Evolutionary conservation across 164 flowering plant genomes (phyloP).

Genomic region (Tetracentron sinense): DNA sequence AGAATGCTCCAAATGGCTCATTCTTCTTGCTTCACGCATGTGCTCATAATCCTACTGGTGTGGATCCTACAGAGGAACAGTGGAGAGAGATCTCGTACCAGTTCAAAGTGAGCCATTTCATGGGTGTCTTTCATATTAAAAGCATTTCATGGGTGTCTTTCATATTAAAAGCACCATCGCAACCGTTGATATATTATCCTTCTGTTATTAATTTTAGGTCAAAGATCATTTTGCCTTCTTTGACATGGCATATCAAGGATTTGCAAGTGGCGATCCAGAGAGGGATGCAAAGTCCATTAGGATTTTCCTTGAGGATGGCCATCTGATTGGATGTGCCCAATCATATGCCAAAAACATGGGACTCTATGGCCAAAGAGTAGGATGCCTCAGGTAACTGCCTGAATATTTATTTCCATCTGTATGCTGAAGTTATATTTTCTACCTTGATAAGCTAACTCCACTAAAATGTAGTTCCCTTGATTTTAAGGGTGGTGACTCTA

Average conservation of each 20-base stretch:
- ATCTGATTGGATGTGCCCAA: slow-evolving; percentile 81
- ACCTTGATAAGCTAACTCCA: background rate
- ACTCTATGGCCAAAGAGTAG: slow-evolving; percentile 96
- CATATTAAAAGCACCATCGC: background rate
- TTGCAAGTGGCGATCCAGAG: slow-evolving; percentile 96
- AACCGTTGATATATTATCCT: background rate
- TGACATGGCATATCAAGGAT: slow-evolving; percentile 99
- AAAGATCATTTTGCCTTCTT: slow-evolving; percentile 91
- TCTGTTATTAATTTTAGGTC: slow-evolving; percentile 38
- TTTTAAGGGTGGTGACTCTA: no score
- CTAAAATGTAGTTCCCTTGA: no score
- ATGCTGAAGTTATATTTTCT: background rate
- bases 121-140: slow-evolving; percentile 5
- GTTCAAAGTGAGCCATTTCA: slow-evolving; percentile 48
- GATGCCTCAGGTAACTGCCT: slow-evolving; percentile 61
- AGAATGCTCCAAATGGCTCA: slow-evolving; percentile 97
- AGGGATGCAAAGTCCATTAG: slow-evolving; percentile 88
- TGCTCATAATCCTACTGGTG: slow-evolving; percentile 99
- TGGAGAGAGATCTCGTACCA: slow-evolving; percentile 90
- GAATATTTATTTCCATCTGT: background rate
- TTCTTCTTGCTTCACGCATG: slow-evolving; percentile 96
- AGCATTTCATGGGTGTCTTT: no score
- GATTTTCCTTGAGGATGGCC: slow-evolving; percentile 96
- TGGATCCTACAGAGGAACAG: slow-evolving; percentile 91
- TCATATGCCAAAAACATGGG: slow-evolving; percentile 99